A percentile compares a stretch with the other conserved stretches of the same genome.
These are phyloP conservation scores for Kwoniella shivajii DNA, from an alignment of 1,284 basidiomycete genomes.

Conservation along the genomic window DNA sequence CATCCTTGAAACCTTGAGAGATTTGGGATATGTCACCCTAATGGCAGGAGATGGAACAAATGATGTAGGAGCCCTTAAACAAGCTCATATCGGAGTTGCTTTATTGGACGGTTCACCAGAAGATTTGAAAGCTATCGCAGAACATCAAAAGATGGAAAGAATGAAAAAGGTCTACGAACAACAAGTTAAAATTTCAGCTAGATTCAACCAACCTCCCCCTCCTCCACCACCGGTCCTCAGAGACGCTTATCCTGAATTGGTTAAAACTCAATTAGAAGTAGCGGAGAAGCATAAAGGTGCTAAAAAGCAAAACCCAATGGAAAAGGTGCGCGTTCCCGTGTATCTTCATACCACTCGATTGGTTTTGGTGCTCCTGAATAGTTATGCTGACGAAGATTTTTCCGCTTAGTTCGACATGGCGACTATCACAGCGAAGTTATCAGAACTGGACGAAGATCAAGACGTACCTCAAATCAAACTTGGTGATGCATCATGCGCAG, in stretches of 20 bases:
- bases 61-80: slow-evolving; percentile 93
- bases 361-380: too few relatives aligned
- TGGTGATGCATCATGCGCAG: slow-evolving; percentile 92
- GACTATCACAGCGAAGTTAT: slow-evolving; percentile 83
- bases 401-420: slow-evolving; percentile 76
- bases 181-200: slow-evolving; percentile 80
- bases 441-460: slow-evolving; percentile 84
- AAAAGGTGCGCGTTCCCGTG: slow-evolving; percentile 79
- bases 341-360: too few relatives aligned
- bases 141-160: slow-evolving; percentile 82
- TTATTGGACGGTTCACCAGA: slow-evolving; percentile 86
- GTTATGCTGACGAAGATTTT: neutral
- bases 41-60: slow-evolving; percentile 99
- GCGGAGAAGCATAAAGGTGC: slow-evolving; percentile 65
- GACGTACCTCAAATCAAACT: slow-evolving; percentile 96
- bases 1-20: slow-evolving; percentile 84
- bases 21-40: slow-evolving; percentile 82
- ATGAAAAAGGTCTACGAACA: slow-evolving; percentile 95
- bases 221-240: slow-evolving; percentile 82
- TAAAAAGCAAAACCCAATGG: slow-evolving; percentile 79
- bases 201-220: slow-evolving; percentile 89
- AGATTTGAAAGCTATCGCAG: slow-evolving; percentile 88
- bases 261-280: slow-evolving; percentile 82
- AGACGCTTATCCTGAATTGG: slow-evolving; percentile 81
- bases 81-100: slow-evolving; percentile 92